Conservation (phyloP, 2,329 filamentous ascomycete species). For the Fusarium nurragi region DNA sequence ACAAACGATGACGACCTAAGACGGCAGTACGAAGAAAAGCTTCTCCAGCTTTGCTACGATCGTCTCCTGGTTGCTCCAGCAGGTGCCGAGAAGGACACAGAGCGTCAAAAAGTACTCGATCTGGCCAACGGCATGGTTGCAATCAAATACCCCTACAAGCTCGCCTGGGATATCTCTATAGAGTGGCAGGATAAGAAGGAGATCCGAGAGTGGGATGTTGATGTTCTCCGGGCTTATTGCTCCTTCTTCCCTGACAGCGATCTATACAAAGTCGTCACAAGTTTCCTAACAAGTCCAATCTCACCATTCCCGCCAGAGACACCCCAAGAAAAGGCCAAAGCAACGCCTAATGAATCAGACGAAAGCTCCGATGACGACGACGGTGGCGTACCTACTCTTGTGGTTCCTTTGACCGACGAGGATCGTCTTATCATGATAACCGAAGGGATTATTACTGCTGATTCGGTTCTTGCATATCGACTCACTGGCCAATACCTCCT, state of each 20-base stretch:
- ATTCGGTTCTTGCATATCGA: conserved; percentile 84
- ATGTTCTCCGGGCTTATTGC: conserved; percentile 82
- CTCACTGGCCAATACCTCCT: conserved; percentile 86
- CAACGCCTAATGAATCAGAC: conserved; percentile 54
- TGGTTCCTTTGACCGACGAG: conserved; percentile 73
- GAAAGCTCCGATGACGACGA: conserved; percentile 70
- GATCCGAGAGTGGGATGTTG: conserved; percentile 79
- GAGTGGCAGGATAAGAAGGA: conserved; percentile 87
- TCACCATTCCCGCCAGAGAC: conserved; percentile 76
- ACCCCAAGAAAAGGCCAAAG: conserved; percentile 35
- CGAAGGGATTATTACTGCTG: conserved; percentile 71
- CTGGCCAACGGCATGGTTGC: conserved; percentile 93
- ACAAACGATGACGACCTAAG: conserved; percentile 84
- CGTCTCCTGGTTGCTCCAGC: conserved; percentile 73
- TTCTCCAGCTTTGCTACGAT: conserved; percentile 83
- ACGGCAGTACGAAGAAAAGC: conserved; percentile 88
- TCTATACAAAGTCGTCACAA: conserved; percentile 81
- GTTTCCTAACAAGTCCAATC: conserved; percentile 82
- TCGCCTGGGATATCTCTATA: conserved; percentile 90
- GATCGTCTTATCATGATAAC: conserved; percentile 85
- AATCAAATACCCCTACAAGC: conserved; percentile 87
- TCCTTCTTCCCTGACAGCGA: conserved; percentile 85
- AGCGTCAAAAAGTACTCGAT: conserved; percentile 77
- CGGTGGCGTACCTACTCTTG: conserved; percentile 61
- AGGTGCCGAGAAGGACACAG: conserved; percentile 71